phyloP scores from a whole-genome alignment of 768 basidiomycete species.

The Lenzites betulinus region DNA sequence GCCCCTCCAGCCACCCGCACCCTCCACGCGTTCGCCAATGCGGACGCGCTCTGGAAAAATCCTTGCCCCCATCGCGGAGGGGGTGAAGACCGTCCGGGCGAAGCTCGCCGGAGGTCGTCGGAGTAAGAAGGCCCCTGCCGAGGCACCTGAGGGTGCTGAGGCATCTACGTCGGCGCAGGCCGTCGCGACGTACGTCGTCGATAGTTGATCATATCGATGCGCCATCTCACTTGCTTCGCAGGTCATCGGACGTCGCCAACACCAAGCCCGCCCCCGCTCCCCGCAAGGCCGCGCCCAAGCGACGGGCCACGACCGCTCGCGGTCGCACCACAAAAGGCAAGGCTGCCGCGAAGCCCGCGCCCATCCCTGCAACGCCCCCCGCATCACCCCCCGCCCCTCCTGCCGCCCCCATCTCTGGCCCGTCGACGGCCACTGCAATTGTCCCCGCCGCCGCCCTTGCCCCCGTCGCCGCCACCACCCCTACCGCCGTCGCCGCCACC shows the following conservation, averaged over 20 bases:
- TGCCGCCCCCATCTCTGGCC: neutral
- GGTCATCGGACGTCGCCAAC: neutral
- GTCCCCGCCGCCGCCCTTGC: neutral
- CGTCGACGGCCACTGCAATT: neutral
- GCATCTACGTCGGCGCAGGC: neutral
- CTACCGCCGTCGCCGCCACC: neutral
- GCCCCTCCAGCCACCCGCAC: neutral
- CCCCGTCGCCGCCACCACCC: neutral
- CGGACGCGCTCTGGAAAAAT: slow-evolving; percentile 11
- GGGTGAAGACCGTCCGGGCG: slow-evolving; percentile 1
- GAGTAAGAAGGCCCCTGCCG: neutral
- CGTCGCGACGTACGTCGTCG: neutral
- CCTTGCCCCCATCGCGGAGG: neutral
- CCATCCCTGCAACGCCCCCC: neutral
- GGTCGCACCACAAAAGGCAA: neutral
- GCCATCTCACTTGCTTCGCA: neutral
- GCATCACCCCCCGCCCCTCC: neutral
- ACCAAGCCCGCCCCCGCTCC: neutral
- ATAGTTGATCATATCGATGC: too few species aligned
- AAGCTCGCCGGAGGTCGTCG: neutral
- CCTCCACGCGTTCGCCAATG: neutral
- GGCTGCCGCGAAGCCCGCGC: neutral
- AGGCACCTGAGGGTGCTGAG: neutral
- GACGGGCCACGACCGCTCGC: neutral
- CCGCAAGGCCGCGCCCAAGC: neutral